Evolutionary conservation across 495 filamentous ascomycete species (phyloP), one percentile per base, ranked within the genome.

Genomic region (Penicillium lividum): DNA sequence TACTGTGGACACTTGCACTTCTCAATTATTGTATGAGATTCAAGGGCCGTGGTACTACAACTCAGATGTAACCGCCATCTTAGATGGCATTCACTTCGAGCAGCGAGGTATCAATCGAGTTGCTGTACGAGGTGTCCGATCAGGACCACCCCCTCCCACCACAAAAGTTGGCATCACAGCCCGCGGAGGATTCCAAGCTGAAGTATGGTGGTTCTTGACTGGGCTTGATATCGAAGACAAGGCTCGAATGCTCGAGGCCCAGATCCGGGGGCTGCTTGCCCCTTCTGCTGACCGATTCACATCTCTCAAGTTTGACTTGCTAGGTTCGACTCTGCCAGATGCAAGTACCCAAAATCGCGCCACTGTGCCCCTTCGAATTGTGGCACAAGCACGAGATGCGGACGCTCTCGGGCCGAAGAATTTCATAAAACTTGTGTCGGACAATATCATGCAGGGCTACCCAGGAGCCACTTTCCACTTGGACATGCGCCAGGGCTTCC

Each of bases 1-100:
- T 36, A 81, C 75, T 2, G 79, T 77, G 11, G 76, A 84, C 40
- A 84, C 81, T 2, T 78, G 82, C 45, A 80, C 77, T 11, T 78
- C 73, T 13, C 80, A 86, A 57, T 63, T 85, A 4, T 61, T 86
- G 15, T 86, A 87, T 66, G 84, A 87, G 62, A 80, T 86, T 43
- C 84, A 86, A 57, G 84, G 84, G 1, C 76, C 75, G 2, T 77
- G 76, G 64, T 85, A 85, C 60, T 78, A 77, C 53, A 83, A 86
- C 71, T 78, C 73, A 3, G 81, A 85, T 64, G 82, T 86, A 45
- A 82, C 75, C 2, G 82, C 83, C 3, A 60, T 81, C 31, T 64
- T 86, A 27, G 70, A 71, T 29, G 65, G 79, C 34, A 72, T 84
- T 50, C 62, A 73, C 22, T 75, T 86, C 49, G 73, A 77, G 45